Percentiles rank a stretch among this genome's conserved stretches.
These are phyloP conservation scores for Peltaster fructicola DNA, from an alignment of 2,329 filamentous ascomycete genomes.

Conservation along the genomic window DNA sequence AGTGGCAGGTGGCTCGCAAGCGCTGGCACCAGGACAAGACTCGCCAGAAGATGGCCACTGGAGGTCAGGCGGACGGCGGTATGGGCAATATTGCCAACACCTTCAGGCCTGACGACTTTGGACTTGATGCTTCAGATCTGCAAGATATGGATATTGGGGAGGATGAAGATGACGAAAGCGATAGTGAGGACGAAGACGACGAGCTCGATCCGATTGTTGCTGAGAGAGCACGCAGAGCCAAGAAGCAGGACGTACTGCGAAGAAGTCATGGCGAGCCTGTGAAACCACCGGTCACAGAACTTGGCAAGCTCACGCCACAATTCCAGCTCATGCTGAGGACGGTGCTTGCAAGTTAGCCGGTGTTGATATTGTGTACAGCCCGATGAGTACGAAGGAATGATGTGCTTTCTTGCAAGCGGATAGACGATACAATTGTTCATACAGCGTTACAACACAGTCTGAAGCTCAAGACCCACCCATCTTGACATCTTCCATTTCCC, in stretches of 20 bases:
- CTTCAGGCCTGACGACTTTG: slow-evolving; percentile 76
- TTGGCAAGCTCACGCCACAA: slow-evolving; percentile 17
- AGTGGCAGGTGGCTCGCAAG: slow-evolving; percentile 90
- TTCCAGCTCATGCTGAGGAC: slow-evolving; percentile 20
- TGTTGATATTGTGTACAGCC: no score
- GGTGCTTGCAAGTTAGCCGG: slow-evolving; percentile 20
- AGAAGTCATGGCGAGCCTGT: slow-evolving; percentile 20
- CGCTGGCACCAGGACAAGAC: slow-evolving; percentile 98
- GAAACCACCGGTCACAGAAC: slow-evolving; percentile 19
- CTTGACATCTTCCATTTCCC: slow-evolving; percentile 4
- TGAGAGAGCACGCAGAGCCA: slow-evolving; percentile 60
- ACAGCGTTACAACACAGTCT: no score
- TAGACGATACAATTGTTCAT: no score
- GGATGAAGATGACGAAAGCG: slow-evolving; percentile 45
- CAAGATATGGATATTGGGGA: slow-evolving; percentile 73
- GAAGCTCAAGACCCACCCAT: no score
- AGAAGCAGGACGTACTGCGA: slow-evolving; percentile 57
- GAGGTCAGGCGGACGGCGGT: slow-evolving; percentile 33
- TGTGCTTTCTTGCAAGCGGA: no score
- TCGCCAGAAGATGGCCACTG: slow-evolving; percentile 92
- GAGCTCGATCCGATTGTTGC: slow-evolving; percentile 74
- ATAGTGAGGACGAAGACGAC: slow-evolving; percentile 51
- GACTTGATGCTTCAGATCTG: slow-evolving; percentile 70
- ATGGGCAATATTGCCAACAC: slow-evolving; percentile 33
- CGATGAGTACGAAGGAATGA: no score